A percentile compares a stretch with the other conserved stretches of the same genome.
Evolutionary conservation across 331 rosid genomes (phyloP).

Genomic region (Malus hybrid): DNA sequence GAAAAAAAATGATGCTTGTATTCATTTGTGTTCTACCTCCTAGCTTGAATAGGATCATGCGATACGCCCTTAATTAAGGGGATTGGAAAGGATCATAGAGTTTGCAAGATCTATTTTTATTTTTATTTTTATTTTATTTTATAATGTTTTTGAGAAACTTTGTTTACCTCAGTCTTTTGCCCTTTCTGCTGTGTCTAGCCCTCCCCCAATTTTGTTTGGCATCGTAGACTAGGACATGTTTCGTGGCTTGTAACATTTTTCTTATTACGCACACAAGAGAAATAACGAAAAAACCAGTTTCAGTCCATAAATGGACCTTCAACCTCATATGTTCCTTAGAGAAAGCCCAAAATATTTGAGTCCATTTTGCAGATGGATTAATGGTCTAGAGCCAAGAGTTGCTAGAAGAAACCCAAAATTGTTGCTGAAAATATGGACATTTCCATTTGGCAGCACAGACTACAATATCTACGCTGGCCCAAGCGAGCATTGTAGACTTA

Average conservation of each 20-base stretch:
- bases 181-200: neutral
- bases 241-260: neutral
- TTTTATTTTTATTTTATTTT: too few species aligned
- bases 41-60: too few species aligned
- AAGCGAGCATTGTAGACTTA: neutral
- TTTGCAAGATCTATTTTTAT: neutral
- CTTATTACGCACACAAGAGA: too few species aligned
- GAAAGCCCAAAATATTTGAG: too few species aligned
- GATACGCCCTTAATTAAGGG: neutral
- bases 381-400: too few species aligned
- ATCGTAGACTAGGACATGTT: neutral
- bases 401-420: too few species aligned
- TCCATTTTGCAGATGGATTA: too few species aligned
- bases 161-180: neutral
- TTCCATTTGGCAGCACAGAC: too few species aligned
- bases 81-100: neutral
- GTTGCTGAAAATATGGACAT: too few species aligned
- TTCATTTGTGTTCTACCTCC: neutral
- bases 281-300: too few species aligned
- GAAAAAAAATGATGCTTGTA: neutral
- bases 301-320: too few species aligned
- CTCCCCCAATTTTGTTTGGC: neutral
- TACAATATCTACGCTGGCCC: neutral
- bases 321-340: too few species aligned
- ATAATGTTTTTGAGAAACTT: neutral